Conservation (phyloP, 345 rosid genomes). For the Eutrema japonicum region DNA sequence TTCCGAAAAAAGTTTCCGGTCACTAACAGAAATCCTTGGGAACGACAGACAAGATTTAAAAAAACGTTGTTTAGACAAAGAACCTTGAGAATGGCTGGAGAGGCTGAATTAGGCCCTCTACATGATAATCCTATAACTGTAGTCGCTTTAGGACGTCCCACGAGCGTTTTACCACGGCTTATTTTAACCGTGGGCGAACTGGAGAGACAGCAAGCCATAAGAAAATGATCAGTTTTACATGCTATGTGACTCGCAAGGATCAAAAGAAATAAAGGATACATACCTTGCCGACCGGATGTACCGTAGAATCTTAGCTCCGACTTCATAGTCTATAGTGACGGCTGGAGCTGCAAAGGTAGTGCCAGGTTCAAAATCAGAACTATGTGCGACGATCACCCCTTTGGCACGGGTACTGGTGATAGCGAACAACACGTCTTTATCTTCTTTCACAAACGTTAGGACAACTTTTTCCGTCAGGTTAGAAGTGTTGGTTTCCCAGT, state of each 20-base stretch:
- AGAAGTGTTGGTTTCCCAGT: not conserved
- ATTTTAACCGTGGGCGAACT: constrained; percentile 26
- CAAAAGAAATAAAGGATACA: not conserved
- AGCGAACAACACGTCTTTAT: not conserved
- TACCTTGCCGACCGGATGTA: constrained; percentile 37
- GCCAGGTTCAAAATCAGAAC: not conserved
- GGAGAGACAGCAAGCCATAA: constrained; percentile 12
- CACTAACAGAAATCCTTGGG: constrained; percentile 5
- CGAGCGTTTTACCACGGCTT: constrained; percentile 1
- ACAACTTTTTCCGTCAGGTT: not conserved
- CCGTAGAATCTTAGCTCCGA: constrained; percentile 21
- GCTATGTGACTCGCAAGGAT: not conserved
- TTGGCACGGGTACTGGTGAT: too few relatives aligned
- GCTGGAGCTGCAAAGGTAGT: accelerated
- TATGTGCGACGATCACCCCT: constrained; percentile 18
- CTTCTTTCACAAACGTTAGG: constrained; percentile 18
- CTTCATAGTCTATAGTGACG: constrained; percentile 26
- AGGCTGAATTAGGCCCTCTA: constrained; percentile 28
- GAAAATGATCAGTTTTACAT: constrained; percentile 1
- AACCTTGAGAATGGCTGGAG: constrained; percentile 41
- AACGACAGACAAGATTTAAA: not conserved
- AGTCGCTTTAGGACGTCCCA: constrained; percentile 27
- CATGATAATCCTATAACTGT: constrained; percentile 27
- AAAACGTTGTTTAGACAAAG: not conserved
- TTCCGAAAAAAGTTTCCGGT: not conserved